Evolutionary conservation across 176 grass and related monocot genomes (phyloP).

Genomic region (Oryza glaberrima): DNA sequence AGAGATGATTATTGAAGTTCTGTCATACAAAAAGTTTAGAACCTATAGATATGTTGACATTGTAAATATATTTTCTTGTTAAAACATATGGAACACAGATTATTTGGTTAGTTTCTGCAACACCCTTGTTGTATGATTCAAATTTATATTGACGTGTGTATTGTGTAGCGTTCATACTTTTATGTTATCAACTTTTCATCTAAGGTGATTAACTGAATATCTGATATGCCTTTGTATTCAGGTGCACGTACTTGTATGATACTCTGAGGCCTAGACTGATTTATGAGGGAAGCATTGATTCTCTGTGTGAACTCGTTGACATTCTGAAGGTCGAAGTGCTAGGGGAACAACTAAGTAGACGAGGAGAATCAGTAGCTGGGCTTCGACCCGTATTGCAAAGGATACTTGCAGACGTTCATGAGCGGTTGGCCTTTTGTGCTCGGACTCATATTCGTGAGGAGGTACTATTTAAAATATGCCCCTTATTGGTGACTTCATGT

Average conservation of each 20-base stretch:
- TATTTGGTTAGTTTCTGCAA: background rate
- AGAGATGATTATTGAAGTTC: background rate
- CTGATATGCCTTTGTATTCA: slow-evolving; percentile 42
- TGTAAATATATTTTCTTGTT: background rate
- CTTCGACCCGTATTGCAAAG: slow-evolving; percentile 84
- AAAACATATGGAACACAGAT: slow-evolving; percentile 3
- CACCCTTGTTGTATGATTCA: background rate
- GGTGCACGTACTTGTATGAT: slow-evolving; percentile 95
- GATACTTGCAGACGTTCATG: slow-evolving; percentile 94
- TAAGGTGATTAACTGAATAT: slow-evolving; percentile 6
- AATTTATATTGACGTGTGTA: background rate
- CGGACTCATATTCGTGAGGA: slow-evolving; percentile 91
- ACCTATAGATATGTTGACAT: slow-evolving; percentile 2
- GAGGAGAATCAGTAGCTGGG: slow-evolving; percentile 74
- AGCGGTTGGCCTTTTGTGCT: slow-evolving; percentile 95
- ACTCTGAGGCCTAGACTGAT: slow-evolving; percentile 91
- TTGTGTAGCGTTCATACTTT: background rate
- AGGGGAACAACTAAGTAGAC: slow-evolving; percentile 76
- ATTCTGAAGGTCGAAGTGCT: slow-evolving; percentile 97
- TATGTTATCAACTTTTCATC: background rate
- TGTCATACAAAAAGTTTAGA: background rate
- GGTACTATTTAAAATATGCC: slow-evolving; percentile 46
- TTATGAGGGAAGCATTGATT: slow-evolving; percentile 94
- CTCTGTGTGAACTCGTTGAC: slow-evolving; percentile 89
- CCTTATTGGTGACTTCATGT: slow-evolving; percentile 9